These are phyloP conservation scores for Multifurca ochricompacta DNA, from an alignment of 768 basidiomycete genomes.

Conservation along the genomic window DNA sequence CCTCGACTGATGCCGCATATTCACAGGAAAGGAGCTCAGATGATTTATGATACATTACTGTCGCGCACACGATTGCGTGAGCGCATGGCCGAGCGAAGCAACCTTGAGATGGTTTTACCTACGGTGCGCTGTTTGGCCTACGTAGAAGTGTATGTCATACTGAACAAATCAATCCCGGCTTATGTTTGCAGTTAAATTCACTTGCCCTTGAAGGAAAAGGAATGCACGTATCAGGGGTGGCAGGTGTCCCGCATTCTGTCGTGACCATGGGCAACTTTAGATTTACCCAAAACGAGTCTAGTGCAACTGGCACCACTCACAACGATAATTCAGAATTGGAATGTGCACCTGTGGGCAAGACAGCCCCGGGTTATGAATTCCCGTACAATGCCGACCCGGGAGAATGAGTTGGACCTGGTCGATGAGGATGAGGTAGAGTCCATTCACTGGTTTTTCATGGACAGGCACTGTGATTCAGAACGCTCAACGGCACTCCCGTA, in stretches of 20 bases:
- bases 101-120: not conserved
- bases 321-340: not conserved
- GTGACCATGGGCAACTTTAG: not conserved
- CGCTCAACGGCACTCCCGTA: too few species aligned
- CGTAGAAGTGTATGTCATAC: not conserved
- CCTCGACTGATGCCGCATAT: not conserved
- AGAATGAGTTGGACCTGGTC: not conserved
- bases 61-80: not conserved
- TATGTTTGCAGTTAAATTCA: not conserved
- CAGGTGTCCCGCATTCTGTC: not conserved
- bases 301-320: not conserved
- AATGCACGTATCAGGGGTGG: not conserved
- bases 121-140: too few species aligned
- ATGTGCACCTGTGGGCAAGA: not conserved
- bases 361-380: not conserved
- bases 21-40: not conserved
- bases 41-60: not conserved
- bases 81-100: not conserved
- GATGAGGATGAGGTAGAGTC: too few species aligned
- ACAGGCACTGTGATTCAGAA: not conserved
- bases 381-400: not conserved
- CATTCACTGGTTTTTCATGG: not conserved
- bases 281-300: not conserved
- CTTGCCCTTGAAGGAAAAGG: not conserved
- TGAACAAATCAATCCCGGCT: not conserved